Percentiles rank a stretch among this genome's conserved stretches.
Evolutionary conservation across 176 grass and related monocot species (phyloP).

Genomic region (Aegilops bicornis): DNA sequence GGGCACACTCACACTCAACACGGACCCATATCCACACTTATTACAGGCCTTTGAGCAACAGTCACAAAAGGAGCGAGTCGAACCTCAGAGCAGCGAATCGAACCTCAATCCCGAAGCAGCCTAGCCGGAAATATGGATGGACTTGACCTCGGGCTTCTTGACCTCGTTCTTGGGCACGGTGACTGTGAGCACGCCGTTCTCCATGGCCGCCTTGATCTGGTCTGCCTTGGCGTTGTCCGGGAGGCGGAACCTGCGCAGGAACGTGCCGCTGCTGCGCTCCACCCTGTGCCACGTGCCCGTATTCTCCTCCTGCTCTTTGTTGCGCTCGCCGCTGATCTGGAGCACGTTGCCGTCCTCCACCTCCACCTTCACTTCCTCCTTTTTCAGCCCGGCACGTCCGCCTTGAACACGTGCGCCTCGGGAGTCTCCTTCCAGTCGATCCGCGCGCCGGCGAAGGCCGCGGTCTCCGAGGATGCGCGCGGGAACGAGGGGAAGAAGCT

Average conservation of each 20-base stretch:
- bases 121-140: conserved; percentile 52
- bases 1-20: too few species aligned
- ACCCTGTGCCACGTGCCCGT: conserved; percentile 52
- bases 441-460: conserved; percentile 39
- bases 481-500: too few species aligned
- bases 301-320: conserved; percentile 63
- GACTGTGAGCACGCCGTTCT: conserved; percentile 65
- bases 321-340: conserved; percentile 55
- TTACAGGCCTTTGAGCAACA: too few species aligned
- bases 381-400: conserved; percentile 56
- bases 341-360: conserved; percentile 54
- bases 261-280: conserved; percentile 69
- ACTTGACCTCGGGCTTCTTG: conserved; percentile 46
- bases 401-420: conserved; percentile 69
- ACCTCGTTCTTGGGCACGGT: conserved; percentile 51
- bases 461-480: conserved; percentile 19
- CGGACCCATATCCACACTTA: too few species aligned
- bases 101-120: too few species aligned
- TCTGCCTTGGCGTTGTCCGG: conserved; percentile 54
- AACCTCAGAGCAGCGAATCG: too few species aligned
- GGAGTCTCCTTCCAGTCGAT: conserved; percentile 69
- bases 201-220: conserved; percentile 53
- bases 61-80: too few species aligned
- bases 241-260: conserved; percentile 45
- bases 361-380: conserved; percentile 70